Evolutionary conservation across 192 early-diverging fungal genomes (phyloP), one percentile per base, ranked within the genome.

Genomic region (Irineochytrium annulatum): DNA sequence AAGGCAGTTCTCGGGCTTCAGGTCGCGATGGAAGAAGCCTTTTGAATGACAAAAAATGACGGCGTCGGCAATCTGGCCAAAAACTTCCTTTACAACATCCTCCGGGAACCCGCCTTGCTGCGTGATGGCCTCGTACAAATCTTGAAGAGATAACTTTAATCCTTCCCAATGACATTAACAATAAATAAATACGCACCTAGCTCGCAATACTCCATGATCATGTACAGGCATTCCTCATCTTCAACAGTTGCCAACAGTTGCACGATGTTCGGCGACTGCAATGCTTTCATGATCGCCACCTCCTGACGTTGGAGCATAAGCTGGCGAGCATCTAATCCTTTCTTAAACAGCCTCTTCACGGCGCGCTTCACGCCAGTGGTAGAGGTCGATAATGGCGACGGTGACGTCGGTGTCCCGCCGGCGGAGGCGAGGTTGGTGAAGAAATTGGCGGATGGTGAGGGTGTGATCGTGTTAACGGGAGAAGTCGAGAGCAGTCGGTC

Each of bases 1-100:
- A 26, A 56, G 88, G 14, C 93, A 82, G 63, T 97, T 97, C 75
- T 97, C 94, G 35, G 75, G 74, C 73, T 97, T 95, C 52, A 97
- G 64, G 69, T 97, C 93, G 63, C 95, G 88, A 70, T 95, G 93
- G 75, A 87, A 95, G 43, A 93, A 82, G 55, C 87, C 87, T 34
- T 74, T 75, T 1, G 69, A 66, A 68, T 97, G 94, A 43, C 86
- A 87, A 69, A 79, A 74, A 34, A 74, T 74, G 19, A 94, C 82
- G 11, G 89, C 93, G 53, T 88, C 83, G 31, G 83, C 73, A 45
- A 97, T 82, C 63, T 93, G 90, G 24, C 74, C 59, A 60, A 93
- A 93, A 13, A 90, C 57, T 27, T 49, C 28, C 30, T 62, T 51
- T 13, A 64, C 67, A 54, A 60, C 53, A 19, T 43, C 26, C 6